Base-by-base conservation (phyloP, 257 asterid genomes). In the Sherardia arvensis region DNA sequence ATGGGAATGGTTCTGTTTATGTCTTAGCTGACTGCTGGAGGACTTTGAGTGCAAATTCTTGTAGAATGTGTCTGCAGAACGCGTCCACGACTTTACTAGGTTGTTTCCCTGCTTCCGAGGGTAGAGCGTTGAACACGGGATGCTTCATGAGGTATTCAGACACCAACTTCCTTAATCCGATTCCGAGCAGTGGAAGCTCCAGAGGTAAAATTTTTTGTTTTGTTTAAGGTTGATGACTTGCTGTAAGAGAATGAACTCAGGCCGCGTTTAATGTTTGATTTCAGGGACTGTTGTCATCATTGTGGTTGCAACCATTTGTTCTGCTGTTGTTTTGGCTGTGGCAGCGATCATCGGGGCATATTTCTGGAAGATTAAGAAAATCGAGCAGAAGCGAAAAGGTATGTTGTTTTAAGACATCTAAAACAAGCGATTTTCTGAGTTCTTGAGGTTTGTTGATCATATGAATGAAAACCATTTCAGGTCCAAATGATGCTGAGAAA, bases 351-450 rank as follows among this genome's bases (percentile, higher is more conserved):
- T 88, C 36, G 94, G 83, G 66, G 30, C 64, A 62, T 79, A 78
- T 28, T 65, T 75, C 71, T 81, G 87, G 94, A 86, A 81, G 74
- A 78, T 71, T 56, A 80, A 73, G 71, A 74, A 51, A 27, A 80
- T 86, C 21, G 73, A 91, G 64, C 76, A 76, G 81, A 91, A 86
- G 84, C 82, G 96, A 74, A 84, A 78, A 86, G 96, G 97, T 87
- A 73, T 10, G 58, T 9, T 36, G 43, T 36, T 36, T 8, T 36
- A 36, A 15, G 43, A 36, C 43, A 36, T n/a, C n/a, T n/a, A 2
- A 4, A 40, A 14, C 6, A 51, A 51, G 56, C n/a, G 26, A 28
- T 21, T 11, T 3, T 17, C 26, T 3, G 0, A 17, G 34, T 3
- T 48, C 29, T 22, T 45, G 67, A 17, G 45, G 2, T 4, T 33